These are phyloP conservation scores for Penicillium sp. DNA, from an alignment of 2,329 filamentous ascomycete species.

Conservation along the genomic window DNA sequence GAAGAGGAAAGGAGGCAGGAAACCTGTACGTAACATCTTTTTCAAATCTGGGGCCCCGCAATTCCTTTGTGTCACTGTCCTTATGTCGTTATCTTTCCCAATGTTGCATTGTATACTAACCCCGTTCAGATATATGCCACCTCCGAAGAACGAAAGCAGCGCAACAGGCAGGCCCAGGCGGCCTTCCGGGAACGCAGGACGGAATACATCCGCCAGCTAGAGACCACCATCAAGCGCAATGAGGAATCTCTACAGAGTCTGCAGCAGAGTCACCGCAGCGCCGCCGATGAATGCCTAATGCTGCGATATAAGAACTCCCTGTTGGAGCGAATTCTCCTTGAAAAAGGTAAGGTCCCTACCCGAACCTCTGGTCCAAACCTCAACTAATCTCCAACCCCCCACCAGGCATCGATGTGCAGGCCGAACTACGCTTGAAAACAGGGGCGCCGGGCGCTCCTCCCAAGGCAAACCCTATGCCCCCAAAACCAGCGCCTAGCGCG, in stretches of 20 bases:
- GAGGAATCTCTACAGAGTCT: conserved; percentile 90
- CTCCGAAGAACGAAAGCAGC: conserved; percentile 96
- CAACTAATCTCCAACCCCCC: conserved; percentile 12
- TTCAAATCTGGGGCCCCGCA: conserved; percentile 34
- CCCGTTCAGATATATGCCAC: conserved; percentile 85
- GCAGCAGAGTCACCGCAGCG: conserved; percentile 89
- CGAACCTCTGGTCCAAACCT: background rate
- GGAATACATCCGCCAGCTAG: conserved; percentile 98
- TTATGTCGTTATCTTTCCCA: conserved; percentile 2
- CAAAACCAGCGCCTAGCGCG: conserved; percentile 74
- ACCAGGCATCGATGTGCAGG: conserved; percentile 91
- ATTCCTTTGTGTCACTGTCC: conserved; percentile 19
- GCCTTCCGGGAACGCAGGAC: conserved; percentile 95
- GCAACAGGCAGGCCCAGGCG: conserved; percentile 94
- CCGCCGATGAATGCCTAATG: conserved; percentile 97
- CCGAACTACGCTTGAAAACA: conserved; percentile 89
- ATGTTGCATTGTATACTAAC: conserved; percentile 17
- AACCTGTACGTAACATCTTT: conserved; percentile 69
- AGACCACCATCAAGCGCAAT: conserved; percentile 95
- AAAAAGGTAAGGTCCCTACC: conserved; percentile 68
- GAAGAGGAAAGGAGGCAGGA: conserved; percentile 96
- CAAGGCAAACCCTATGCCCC: conserved; percentile 66
- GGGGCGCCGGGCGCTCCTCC: conserved; percentile 72
- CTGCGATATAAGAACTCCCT: conserved; percentile 97
- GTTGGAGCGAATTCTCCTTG: conserved; percentile 88